Evolutionary conservation across 2,329 filamentous ascomycete species (phyloP).

Genomic region (Trichophyton equinum): DNA sequence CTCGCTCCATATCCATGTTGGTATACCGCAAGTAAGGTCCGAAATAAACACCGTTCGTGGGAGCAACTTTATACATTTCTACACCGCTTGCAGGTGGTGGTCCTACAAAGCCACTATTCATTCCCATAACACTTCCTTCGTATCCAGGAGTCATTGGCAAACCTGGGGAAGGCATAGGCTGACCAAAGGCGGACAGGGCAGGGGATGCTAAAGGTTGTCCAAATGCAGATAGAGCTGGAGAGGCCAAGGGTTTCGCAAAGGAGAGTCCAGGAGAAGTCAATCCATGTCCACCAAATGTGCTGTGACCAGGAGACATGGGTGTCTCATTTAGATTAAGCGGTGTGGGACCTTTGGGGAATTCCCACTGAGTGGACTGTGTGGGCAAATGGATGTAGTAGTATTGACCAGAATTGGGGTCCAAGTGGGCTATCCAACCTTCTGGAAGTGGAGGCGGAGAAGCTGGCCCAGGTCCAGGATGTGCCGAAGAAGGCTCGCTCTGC

Average conservation of each 20-base stretch:
- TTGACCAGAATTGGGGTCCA: constrained; percentile 89
- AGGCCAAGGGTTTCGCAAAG: constrained; percentile 17
- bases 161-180: constrained; percentile 65
- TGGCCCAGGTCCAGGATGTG: constrained; percentile 43
- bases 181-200: constrained; percentile 47
- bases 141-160: constrained; percentile 73
- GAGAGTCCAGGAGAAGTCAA: constrained; percentile 20
- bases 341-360: constrained; percentile 91
- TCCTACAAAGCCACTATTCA: constrained; percentile 73
- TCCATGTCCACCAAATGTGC: constrained; percentile 45
- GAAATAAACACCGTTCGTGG: constrained; percentile 96
- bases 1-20: constrained; percentile 91
- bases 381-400: constrained; percentile 98
- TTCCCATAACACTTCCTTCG: constrained; percentile 73
- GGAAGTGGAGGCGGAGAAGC: constrained; percentile 84
- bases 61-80: constrained; percentile 84
- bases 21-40: constrained; percentile 90
- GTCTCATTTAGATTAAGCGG: constrained; percentile 71
- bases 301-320: constrained; percentile 70
- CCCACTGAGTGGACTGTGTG: constrained; percentile 94
- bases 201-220: constrained; percentile 59
- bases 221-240: constrained; percentile 25
- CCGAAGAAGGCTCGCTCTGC: constrained; percentile 9
- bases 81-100: constrained; percentile 82
- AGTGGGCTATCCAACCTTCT: constrained; percentile 95